Conservation (phyloP, 1,139 yeast genomes). For the Eremothecium gossypii region DNA sequence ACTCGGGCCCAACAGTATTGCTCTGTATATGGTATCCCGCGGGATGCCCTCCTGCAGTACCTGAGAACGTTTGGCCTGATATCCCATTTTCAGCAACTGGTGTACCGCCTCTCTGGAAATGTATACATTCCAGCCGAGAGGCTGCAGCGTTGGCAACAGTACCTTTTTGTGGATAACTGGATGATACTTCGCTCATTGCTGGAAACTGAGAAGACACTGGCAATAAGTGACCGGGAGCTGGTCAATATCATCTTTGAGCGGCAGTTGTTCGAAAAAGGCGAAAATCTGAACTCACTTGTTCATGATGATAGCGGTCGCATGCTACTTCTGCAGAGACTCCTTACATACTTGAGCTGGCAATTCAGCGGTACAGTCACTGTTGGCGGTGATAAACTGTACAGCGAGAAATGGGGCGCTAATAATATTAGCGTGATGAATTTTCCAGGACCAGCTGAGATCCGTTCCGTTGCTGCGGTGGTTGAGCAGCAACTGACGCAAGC, state of each 20-base stretch:
- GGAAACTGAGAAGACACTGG: constrained; percentile 3
- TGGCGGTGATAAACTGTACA: constrained; percentile 13
- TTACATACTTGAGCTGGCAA: constrained; percentile 23
- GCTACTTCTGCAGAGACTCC: constrained; percentile 19
- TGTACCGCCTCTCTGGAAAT: constrained; percentile 13
- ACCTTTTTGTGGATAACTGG: constrained; percentile 26
- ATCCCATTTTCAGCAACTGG: constrained; percentile 15
- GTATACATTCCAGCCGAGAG: constrained; percentile 13
- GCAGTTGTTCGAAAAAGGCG: constrained; percentile 20
- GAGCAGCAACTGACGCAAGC: too few species aligned
- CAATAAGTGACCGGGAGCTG: constrained; percentile 20
- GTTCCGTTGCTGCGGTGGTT: too few species aligned
- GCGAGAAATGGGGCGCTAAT: constrained; percentile 28
- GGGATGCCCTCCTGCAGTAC: constrained; percentile 5
- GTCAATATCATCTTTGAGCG: constrained; percentile 25
- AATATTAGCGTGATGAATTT: constrained; percentile 19
- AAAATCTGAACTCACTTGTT: constrained; percentile 24
- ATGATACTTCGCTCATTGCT: constrained; percentile 15
- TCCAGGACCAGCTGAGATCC: constrained; percentile 8
- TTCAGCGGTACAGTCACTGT: constrained; percentile 17
- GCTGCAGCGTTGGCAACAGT: constrained; percentile 18
- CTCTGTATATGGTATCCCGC: constrained; percentile 16
- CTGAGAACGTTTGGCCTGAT: constrained; percentile 8
- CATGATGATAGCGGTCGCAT: constrained; percentile 14
- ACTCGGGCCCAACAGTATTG: constrained; percentile 8